phyloP scores from a whole-genome alignment of 2,329 filamentous ascomycete genomes.

The Fusarium pseudonygamai region DNA sequence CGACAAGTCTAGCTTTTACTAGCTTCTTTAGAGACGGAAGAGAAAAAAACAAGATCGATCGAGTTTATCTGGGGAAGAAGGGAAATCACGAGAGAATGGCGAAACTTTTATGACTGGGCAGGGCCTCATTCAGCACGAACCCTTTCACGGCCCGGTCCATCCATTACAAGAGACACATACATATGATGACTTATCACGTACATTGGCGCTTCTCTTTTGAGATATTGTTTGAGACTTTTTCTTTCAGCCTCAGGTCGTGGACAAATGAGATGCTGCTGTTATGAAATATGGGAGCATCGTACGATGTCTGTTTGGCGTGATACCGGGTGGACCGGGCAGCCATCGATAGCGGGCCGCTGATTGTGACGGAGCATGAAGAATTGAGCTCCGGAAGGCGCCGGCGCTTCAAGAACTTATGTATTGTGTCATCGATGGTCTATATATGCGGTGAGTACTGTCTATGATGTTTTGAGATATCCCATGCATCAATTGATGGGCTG shows the following conservation, averaged over 20 bases:
- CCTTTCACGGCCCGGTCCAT: slow-evolving; percentile 17
- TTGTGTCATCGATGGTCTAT: not conserved
- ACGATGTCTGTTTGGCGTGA: slow-evolving; percentile 39
- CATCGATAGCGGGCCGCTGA: slow-evolving; percentile 42
- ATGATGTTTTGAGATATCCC: not conserved
- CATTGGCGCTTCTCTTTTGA: not conserved
- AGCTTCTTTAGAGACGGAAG: not conserved
- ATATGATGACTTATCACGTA: slow-evolving; percentile 4
- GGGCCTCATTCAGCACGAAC: slow-evolving; percentile 8
- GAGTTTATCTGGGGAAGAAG: not conserved
- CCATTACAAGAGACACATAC: slow-evolving; percentile 18
- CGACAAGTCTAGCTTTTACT: slow-evolving; percentile 8
- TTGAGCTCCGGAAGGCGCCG: slow-evolving; percentile 14
- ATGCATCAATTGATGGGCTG: not conserved
- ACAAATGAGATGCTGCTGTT: not conserved
- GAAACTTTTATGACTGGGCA: slow-evolving; percentile 7
- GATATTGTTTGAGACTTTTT: not conserved
- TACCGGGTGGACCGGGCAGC: slow-evolving; percentile 36
- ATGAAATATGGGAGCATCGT: slow-evolving; percentile 31
- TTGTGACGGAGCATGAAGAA: slow-evolving; percentile 14
- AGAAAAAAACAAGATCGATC: not conserved
- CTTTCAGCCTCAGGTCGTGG: not conserved
- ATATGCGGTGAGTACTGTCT: not conserved
- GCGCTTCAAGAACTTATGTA: not conserved
- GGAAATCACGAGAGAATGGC: slow-evolving; percentile 12